A percentile compares a stretch with the other conserved stretches of the same genome.
Evolutionary conservation across 2,329 filamentous ascomycete species (phyloP).

Genomic region (Xylariaceae sp.): DNA sequence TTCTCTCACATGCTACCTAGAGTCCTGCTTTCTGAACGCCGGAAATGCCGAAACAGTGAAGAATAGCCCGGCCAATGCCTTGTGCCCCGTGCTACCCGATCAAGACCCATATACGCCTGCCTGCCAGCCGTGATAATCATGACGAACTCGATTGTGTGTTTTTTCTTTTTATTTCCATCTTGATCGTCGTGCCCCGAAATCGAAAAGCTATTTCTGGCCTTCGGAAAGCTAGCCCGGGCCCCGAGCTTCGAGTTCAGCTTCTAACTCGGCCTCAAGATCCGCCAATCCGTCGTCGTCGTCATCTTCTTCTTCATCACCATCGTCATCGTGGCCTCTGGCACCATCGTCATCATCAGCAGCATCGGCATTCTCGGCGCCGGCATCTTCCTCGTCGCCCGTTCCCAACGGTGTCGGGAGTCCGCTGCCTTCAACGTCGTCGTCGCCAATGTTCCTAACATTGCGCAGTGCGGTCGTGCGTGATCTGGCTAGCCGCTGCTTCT

Average conservation of each 20-base stretch:
- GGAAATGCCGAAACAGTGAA: constrained; percentile 14
- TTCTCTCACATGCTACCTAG: background rate
- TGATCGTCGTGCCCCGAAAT: too few relatives aligned
- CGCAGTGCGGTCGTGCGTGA: constrained; percentile 38
- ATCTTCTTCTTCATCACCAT: constrained; percentile 30
- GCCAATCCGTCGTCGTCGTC: constrained; percentile 34
- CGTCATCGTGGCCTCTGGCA: constrained; percentile 12
- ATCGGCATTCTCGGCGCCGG: constrained; percentile 23
- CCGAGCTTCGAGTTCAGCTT: constrained; percentile 33
- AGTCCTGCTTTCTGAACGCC: constrained; percentile 16
- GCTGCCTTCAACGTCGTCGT: constrained; percentile 31
- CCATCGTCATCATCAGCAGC: constrained; percentile 8
- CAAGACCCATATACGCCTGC: constrained; percentile 6
- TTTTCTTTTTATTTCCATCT: background rate
- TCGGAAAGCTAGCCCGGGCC: constrained; percentile 16
- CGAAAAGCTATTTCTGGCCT: background rate
- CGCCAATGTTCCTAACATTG: constrained; percentile 35
- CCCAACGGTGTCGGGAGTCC: constrained; percentile 35
- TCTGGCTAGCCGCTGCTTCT: constrained; percentile 40
- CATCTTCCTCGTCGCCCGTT: constrained; percentile 41
- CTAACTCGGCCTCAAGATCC: constrained; percentile 46
- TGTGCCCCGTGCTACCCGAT: background rate
- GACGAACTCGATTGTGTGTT: background rate
- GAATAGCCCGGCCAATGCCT: background rate
- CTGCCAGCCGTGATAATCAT: background rate